Conservation (phyloP, 2,329 filamentous ascomycete species). For the Pyricularia sp. region DNA sequence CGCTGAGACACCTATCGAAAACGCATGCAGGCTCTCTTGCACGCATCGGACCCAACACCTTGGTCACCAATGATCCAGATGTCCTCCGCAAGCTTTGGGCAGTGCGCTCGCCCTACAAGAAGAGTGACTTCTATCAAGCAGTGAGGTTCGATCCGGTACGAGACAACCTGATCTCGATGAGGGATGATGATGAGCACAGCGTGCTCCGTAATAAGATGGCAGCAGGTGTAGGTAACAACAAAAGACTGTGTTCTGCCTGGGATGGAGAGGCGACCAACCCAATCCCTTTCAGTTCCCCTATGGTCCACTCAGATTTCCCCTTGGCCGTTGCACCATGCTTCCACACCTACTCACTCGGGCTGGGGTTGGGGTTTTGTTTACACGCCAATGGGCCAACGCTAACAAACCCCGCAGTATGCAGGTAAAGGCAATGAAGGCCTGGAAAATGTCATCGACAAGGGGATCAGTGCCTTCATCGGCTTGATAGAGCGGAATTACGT, state of each 20-base stretch:
- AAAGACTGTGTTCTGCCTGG: not conserved
- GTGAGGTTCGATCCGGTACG: constrained; percentile 22
- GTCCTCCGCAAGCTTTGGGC: constrained; percentile 18
- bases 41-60: constrained; percentile 15
- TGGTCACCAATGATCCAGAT: constrained; percentile 15
- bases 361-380: not conserved
- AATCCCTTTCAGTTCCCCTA: not conserved
- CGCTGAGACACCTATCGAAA: constrained; percentile 2
- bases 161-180: constrained; percentile 22
- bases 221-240: constrained; percentile 21
- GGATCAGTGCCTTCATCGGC: constrained; percentile 13
- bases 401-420: constrained; percentile 9
- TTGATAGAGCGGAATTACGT: constrained; percentile 30
- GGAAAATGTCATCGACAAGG: constrained; percentile 13
- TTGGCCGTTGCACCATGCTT: not conserved
- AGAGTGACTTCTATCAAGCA: constrained; percentile 23
- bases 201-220: constrained; percentile 30
- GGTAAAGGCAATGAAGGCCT: constrained; percentile 16
- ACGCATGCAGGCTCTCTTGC: constrained; percentile 11
- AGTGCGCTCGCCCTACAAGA: constrained; percentile 22
- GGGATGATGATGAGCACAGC: constrained; percentile 21
- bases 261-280: not conserved
- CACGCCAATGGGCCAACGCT: not conserved
- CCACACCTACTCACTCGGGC: not conserved
- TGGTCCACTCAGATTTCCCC: not conserved